phyloP scores from a whole-genome alignment of 225 moss, liverwort and hornwort species.

The Pseudisothecium myosuroides region DNA sequence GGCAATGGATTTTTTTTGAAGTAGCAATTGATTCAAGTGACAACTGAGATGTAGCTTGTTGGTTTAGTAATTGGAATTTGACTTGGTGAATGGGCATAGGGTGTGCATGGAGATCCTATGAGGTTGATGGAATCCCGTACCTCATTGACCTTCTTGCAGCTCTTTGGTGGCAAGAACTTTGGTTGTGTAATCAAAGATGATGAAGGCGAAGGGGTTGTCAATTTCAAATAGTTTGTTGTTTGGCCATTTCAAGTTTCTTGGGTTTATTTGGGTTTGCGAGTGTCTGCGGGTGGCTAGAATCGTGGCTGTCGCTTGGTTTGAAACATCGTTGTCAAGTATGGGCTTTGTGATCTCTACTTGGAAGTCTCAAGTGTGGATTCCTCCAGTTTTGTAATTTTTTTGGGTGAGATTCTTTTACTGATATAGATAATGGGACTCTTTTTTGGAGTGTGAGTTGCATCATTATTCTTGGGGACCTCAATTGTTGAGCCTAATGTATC shows the following conservation, averaged over 20 bases:
- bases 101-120: neutral
- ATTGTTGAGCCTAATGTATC: neutral
- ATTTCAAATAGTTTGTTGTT: neutral
- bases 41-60: neutral
- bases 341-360: neutral
- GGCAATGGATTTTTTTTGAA: neutral
- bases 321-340: neutral
- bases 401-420: neutral
- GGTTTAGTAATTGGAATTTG: neutral
- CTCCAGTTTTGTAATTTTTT: neutral
- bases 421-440: neutral
- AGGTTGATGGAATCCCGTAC: neutral
- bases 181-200: neutral
- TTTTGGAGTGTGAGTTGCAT: neutral
- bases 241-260: neutral
- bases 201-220: accelerated
- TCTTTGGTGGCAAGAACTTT: accelerated
- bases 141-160: accelerated
- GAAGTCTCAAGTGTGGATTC: neutral
- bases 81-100: neutral
- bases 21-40: neutral
- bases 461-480: neutral
- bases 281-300: accelerated
- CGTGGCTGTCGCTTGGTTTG: neutral
- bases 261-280: neutral